Conservation (phyloP, 345 rosid genomes). For the Ceriops tagal region DNA sequence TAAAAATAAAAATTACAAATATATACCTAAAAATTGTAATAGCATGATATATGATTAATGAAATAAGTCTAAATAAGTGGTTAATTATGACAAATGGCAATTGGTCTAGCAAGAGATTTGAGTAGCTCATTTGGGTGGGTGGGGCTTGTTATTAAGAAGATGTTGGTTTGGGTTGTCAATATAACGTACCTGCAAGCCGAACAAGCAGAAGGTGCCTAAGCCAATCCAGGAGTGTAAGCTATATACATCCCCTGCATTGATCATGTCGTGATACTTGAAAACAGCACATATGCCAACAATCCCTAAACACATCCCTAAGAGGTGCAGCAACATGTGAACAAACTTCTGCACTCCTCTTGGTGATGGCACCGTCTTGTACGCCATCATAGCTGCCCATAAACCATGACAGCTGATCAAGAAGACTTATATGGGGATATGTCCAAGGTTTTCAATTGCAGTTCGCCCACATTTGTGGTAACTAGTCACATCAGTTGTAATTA, state of each 20-base stretch:
- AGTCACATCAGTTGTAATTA: too few species aligned
- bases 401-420: background rate
- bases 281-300: constrained; percentile 68
- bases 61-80: background rate
- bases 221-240: constrained; percentile 93
- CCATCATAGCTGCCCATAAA: constrained; percentile 67
- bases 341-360: constrained; percentile 34
- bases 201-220: constrained; percentile 50
- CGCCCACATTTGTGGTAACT: too few species aligned
- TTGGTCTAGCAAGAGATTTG: background rate
- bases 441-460: background rate
- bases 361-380: constrained; percentile 52
- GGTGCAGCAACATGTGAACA: constrained; percentile 55
- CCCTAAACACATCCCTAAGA: constrained; percentile 53
- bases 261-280: constrained; percentile 73
- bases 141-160: too few species aligned
- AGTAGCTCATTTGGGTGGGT: too few species aligned
- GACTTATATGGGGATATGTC: background rate
- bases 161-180: too few species aligned
- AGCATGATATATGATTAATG: too few species aligned
- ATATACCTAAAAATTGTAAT: too few species aligned
- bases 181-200: constrained; percentile 56
- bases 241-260: constrained; percentile 37
- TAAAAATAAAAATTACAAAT: too few species aligned
- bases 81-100: background rate